Percentiles rank a stretch among this genome's conserved stretches.
phyloP scores from a whole-genome alignment of 164 flowering plant species.

The Tinospora cordifolia region DNA sequence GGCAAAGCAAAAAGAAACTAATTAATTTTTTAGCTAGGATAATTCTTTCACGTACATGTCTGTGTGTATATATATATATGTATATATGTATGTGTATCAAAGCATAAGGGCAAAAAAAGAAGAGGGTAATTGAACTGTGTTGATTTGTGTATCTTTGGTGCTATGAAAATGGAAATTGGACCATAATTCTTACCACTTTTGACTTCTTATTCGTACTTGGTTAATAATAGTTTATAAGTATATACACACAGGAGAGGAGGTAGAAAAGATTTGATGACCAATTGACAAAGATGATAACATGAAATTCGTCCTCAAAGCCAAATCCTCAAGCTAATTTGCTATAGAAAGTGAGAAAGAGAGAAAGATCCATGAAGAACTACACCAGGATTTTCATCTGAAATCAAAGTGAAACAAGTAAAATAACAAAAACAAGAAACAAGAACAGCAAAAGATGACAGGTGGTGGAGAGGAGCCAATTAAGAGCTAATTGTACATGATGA shows the following conservation, averaged over 20 bases:
- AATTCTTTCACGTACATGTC: not conserved
- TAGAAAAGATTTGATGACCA: not conserved
- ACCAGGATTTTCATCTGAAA: not conserved
- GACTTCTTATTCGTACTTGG: not conserved
- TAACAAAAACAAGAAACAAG: conserved; percentile 7
- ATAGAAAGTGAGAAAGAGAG: not conserved
- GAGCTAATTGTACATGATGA: conserved; percentile 23
- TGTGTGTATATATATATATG: not conserved
- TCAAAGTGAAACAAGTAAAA: not conserved
- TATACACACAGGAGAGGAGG: not conserved
- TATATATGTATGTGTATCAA: no score
- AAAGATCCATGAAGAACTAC: not conserved
- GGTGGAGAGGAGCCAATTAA: not conserved
- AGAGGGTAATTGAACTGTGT: no score
- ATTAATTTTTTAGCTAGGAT: not conserved
- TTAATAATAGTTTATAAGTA: not conserved
- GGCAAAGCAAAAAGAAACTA: not conserved
- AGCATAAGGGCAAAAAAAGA: no score
- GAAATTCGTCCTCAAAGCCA: not conserved
- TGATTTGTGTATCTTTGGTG: no score
- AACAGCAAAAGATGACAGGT: not conserved
- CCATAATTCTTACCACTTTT: not conserved
- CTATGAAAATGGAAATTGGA: no score
- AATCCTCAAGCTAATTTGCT: not conserved
- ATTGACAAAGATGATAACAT: not conserved